Evolutionary conservation across 129 eudicot genomes (phyloP), one percentile per base, ranked within the genome.

Genomic region (Silybum marianum): DNA sequence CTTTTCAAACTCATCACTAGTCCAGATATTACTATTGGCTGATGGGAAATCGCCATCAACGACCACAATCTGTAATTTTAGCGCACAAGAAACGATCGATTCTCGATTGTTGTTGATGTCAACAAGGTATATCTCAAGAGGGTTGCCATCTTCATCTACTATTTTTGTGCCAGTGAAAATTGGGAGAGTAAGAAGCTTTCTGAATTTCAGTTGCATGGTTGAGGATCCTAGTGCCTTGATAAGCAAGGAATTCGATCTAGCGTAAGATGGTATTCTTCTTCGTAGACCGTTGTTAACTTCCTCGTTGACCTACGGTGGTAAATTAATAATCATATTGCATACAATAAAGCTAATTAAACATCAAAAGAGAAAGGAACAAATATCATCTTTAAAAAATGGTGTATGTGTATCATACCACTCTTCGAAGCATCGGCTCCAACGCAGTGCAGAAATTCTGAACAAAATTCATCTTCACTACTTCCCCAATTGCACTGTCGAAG

Each of bases 351-450:
- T 32, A 38, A 24, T 32, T 69, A 2, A 34, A 44, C 19, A 4
- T 9, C 2, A 10, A 22, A 39, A 8, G 30, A 19, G 8, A 21
- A 0, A 73, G 9, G 1, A 73, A 23, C 16, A 26, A 30, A 28
- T 72, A 32, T 34, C 66, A 32, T 80, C 11, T 38, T 9, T 0
- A 32, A 22, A 19, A 6, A 24, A 12, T 38, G 25, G 25, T 26
- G 65, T 69, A 71, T 7, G 3, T 28, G 26, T 21, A 14, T 42
- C 78, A n/a, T 93, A 93, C 98, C 98, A 93, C 98, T 91, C 87
- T 89, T 66, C 98, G 87, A 75, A 93, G 83, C 91, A 93, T 87
- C 3, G 98, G 98, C 63, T 93, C 98, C 71, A 93, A 80, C 19
- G 79, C 83, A 23, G 87, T 65, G 71, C 89, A 80, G 40, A 93